Evolutionary conservation across 1,284 basidiomycete species (phyloP).

Genomic region (Meira nashicola): DNA sequence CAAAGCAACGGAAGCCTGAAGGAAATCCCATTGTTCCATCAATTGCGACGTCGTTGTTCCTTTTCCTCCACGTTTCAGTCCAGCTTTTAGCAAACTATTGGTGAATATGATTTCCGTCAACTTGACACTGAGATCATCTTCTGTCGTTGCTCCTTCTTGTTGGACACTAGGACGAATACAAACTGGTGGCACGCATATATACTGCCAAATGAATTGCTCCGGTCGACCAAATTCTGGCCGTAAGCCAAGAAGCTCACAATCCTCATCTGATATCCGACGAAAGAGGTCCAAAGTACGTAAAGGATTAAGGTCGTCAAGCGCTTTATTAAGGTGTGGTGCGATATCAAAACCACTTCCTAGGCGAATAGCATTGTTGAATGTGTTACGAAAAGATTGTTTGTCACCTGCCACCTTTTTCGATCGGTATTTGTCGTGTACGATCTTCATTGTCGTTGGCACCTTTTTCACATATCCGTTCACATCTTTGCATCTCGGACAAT

Average conservation of each 20-base stretch:
- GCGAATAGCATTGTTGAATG: conserved; percentile 76
- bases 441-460: conserved; percentile 77
- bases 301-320: conserved; percentile 91
- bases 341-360: conserved; percentile 59
- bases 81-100: conserved; percentile 86
- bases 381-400: conserved; percentile 79
- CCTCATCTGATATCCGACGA: conserved; percentile 80
- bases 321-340: conserved; percentile 77
- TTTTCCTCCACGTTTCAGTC: conserved; percentile 64
- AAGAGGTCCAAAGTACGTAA: conserved; percentile 91
- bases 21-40: conserved; percentile 91
- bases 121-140: conserved; percentile 97
- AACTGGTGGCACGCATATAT: conserved; percentile 94
- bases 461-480: conserved; percentile 97
- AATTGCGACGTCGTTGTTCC: conserved; percentile 47
- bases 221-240: conserved; percentile 84
- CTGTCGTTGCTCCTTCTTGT: conserved; percentile 76
- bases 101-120: conserved; percentile 94
- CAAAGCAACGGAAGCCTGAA: conserved; percentile 89
- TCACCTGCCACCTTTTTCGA: conserved; percentile 89
- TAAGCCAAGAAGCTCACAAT: conserved; percentile 89
- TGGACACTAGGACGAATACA: conserved; percentile 95
- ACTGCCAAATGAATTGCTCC: conserved; percentile 98
- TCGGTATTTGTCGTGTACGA: conserved; percentile 95
- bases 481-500: conserved; percentile 87